Base-by-base conservation (phyloP, 148 eudicot species). In the Cornus florida region DNA sequence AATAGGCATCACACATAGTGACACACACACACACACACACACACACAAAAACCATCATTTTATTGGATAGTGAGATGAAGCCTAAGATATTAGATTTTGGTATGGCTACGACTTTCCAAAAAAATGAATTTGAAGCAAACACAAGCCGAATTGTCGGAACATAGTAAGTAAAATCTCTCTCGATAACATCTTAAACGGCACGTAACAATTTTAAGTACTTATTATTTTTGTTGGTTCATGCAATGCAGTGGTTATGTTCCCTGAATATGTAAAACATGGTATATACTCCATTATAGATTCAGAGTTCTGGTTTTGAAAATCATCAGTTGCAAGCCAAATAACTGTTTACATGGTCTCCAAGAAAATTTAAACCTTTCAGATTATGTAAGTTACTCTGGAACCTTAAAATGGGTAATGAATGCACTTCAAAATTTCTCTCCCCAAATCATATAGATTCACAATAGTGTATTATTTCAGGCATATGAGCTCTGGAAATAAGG, bases 301-400 rank as follows among this genome's bases (percentile, higher is more conserved):
- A 86, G 90, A 65, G 87, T 84, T 41, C n/a, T 85, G n/a, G 79
- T 85, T 16, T 46, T 85, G 48, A 84, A 87, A 73, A 80, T 87
- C 74, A 57, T 85, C 22, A 85, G 84, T 78, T 83, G 90, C 28
- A 87, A 83, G 81, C 79, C 79, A 35, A 83, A 43, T 41, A 28
- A 56, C 33, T 14, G 22, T 74, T 24, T 74, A 0, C 74, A 87
- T 22, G 86, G 88, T n/a, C n/a, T 28, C 60, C 17, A 3, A n/a
- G 71, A 84, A 60, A 72, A 73, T 62, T 57, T 70, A 67, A 81
- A 56, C 72, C 79, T 85, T 56, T 75, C 85, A 46, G 88, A 83
- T 66, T 79, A 85, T 69, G 86, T 76, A 83, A 87, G 90, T 76
- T 4, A 64, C 62, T 76, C 16, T 2, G 10, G 31, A 4, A 35